phyloP scores from a whole-genome alignment of 192 early-diverging fungal species.

The Rhizophagus prolifer region DNA sequence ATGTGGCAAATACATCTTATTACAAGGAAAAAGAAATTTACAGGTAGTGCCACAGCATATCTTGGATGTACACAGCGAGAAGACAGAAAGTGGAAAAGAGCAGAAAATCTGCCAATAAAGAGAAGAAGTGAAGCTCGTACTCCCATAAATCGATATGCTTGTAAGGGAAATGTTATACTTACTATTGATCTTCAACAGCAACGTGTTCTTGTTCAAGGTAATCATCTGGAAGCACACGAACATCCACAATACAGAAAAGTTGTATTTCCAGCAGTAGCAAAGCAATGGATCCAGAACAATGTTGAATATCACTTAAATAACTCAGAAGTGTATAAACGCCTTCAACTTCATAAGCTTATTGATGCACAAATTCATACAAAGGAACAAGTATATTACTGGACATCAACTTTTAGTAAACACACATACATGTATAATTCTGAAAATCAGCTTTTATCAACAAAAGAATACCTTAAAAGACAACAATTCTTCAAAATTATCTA shows the following conservation, averaged over 20 bases:
- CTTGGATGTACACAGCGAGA: background rate
- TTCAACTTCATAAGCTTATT: too few relatives aligned
- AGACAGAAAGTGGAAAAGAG: background rate
- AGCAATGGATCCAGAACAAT: too few relatives aligned
- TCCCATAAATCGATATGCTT: constrained; percentile 16
- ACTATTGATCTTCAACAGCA: constrained; percentile 1
- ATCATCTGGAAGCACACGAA: too few relatives aligned
- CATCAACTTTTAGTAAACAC: background rate
- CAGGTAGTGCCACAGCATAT: background rate
- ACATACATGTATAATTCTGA: constrained; percentile 1
- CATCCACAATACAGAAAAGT: too few relatives aligned
- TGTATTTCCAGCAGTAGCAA: too few relatives aligned
- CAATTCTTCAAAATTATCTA: background rate
- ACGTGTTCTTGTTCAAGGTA: background rate
- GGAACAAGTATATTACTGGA: background rate
- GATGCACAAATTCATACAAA: background rate
- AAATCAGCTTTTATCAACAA: constrained; percentile 16
- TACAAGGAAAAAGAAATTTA: background rate
- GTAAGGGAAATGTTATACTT: constrained; percentile 8
- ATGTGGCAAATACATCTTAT: background rate
- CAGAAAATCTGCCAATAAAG: background rate
- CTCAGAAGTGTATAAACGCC: too few relatives aligned
- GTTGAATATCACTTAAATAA: too few relatives aligned
- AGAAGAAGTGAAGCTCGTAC: constrained; percentile 2
- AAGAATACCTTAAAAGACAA: constrained; percentile 10